A percentile compares a stretch with the other conserved stretches of the same genome.
Evolutionary conservation across 2,329 filamentous ascomycete genomes (phyloP).

Genomic region (Fonsecaea erecta): DNA sequence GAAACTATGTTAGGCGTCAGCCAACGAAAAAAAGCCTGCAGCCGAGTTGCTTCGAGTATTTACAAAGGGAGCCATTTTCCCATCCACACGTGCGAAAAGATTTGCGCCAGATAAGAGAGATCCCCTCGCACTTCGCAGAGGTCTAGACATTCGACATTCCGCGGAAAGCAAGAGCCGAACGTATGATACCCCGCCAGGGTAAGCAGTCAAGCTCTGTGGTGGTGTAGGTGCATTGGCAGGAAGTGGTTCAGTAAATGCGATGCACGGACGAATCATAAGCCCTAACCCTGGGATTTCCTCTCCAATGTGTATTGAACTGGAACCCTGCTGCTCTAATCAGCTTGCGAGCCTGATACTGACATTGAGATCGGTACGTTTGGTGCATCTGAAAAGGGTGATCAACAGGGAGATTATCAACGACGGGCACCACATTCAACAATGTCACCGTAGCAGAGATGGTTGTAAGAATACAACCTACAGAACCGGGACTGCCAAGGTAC

Average conservation of each 20-base stretch:
- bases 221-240: not conserved
- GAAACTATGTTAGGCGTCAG: not conserved
- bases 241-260: not conserved
- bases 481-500: too few species aligned
- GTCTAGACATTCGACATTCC: not conserved
- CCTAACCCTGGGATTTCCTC: too few species aligned
- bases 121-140: not conserved
- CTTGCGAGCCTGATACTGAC: too few species aligned
- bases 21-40: not conserved
- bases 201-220: not conserved
- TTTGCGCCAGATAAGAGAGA: not conserved
- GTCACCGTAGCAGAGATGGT: not conserved
- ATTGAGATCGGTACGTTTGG: too few species aligned
- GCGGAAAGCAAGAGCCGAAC: not conserved
- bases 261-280: not conserved
- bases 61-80: not conserved
- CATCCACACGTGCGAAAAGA: not conserved
- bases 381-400: not conserved
- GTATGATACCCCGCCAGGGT: not conserved
- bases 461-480: too few species aligned
- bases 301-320: too few species aligned
- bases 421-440: not conserved
- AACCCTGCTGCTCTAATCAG: too few species aligned
- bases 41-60: not conserved
- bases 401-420: not conserved